Percentiles rank a stretch among this genome's conserved stretches.
Evolutionary conservation across 1,284 basidiomycete genomes (phyloP).

Genomic region (Rhodotorula glutinis): DNA sequence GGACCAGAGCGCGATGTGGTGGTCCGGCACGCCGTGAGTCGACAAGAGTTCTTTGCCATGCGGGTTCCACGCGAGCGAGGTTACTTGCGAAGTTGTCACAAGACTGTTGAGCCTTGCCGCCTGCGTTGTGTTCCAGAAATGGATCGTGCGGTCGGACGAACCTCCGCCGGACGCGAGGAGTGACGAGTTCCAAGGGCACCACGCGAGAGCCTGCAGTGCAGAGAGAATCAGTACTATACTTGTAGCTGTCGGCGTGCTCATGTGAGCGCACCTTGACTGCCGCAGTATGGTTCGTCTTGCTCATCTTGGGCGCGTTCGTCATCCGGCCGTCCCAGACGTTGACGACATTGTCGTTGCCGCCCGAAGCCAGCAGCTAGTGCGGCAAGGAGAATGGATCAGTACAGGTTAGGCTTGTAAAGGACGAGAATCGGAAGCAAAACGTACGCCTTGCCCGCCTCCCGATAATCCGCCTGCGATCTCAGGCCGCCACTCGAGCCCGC

Average conservation of each 20-base stretch:
- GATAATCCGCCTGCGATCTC: conserved; percentile 39
- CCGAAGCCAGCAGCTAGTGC: conserved; percentile 76
- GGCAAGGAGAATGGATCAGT: neutral
- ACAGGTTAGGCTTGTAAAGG: no score
- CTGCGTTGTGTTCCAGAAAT: conserved; percentile 57
- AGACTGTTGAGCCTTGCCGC: conserved; percentile 81
- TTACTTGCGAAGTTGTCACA: conserved; percentile 83
- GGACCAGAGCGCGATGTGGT: conserved; percentile 64
- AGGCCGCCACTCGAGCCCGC: conserved; percentile 52
- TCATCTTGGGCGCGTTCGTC: conserved; percentile 67
- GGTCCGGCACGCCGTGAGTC: conserved; percentile 84
- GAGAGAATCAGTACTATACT: neutral
- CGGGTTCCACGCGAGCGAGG: conserved; percentile 82
- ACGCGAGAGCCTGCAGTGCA: conserved; percentile 74
- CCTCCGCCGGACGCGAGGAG: conserved; percentile 92
- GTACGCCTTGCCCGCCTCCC: conserved; percentile 42
- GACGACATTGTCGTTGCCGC: conserved; percentile 94
- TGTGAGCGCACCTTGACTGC: conserved; percentile 73
- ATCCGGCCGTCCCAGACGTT: conserved; percentile 87
- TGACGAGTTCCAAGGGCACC: conserved; percentile 95
- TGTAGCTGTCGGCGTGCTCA: neutral
- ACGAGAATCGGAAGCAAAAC: no score
- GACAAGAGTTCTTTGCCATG: conserved; percentile 87
- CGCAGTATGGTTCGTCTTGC: conserved; percentile 88
- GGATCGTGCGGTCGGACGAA: conserved; percentile 87